These are phyloP conservation scores for Trichosporon sp. DNA, from an alignment of 1,284 basidiomycete genomes.

Conservation along the genomic window DNA sequence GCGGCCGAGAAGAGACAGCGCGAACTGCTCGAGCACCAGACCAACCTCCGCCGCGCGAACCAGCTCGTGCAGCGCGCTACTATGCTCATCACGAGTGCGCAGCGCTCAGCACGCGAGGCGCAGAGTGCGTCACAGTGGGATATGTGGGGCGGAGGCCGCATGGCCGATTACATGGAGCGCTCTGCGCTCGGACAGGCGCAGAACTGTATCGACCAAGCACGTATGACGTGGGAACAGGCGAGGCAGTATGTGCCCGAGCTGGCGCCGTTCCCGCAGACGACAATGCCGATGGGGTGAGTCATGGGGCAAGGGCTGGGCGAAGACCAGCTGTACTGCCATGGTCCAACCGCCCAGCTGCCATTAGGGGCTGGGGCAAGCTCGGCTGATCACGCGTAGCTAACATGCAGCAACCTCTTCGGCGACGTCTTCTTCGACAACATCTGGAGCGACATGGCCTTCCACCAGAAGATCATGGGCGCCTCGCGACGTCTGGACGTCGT, in stretches of 20 bases:
- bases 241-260: slow-evolving; percentile 28
- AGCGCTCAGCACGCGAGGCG: slow-evolving; percentile 11
- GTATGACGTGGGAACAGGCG: slow-evolving; percentile 32
- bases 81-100: slow-evolving; percentile 25
- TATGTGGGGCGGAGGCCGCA: slow-evolving; percentile 20
- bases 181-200: slow-evolving; percentile 32
- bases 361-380: too few species aligned
- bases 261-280: slow-evolving; percentile 19
- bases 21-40: slow-evolving; percentile 17
- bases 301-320: too few species aligned
- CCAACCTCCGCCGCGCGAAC: slow-evolving; percentile 27
- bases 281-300: slow-evolving; percentile 31
- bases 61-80: slow-evolving; percentile 30
- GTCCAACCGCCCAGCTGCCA: too few species aligned
- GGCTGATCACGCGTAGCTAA: neutral
- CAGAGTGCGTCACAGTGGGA: slow-evolving; percentile 20
- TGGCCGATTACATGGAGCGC: slow-evolving; percentile 27
- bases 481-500: neutral
- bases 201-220: slow-evolving; percentile 31
- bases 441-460: slow-evolving; percentile 35
- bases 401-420: slow-evolving; percentile 27
- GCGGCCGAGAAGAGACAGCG: slow-evolving; percentile 20
- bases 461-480: slow-evolving; percentile 30
- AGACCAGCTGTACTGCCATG: too few species aligned
- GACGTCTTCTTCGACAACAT: slow-evolving; percentile 39